These are phyloP conservation scores for Tuber magnatum DNA, from an alignment of 495 filamentous ascomycete species.

Conservation along the genomic window DNA sequence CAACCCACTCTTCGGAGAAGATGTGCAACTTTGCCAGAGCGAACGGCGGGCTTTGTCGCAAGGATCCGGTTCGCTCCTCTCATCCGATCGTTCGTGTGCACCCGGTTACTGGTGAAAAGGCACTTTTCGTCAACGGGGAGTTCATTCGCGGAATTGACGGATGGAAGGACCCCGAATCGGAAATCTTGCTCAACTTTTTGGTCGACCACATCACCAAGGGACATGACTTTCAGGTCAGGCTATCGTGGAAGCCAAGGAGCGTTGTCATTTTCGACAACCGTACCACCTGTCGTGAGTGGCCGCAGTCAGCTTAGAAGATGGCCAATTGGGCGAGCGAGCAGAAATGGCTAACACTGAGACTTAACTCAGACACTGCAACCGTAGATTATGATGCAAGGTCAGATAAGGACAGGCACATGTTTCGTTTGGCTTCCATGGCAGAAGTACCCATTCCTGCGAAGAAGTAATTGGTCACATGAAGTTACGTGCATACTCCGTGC, in stretches of 20 bases:
- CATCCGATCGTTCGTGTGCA: conserved; percentile 56
- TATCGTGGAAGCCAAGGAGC: conserved; percentile 43
- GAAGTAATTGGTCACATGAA: conserved; percentile 21
- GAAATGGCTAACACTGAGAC: conserved; percentile 15
- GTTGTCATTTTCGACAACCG: conserved; percentile 49
- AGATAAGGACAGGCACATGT: conserved; percentile 40
- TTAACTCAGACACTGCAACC: conserved; percentile 36
- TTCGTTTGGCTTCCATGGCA: conserved; percentile 40
- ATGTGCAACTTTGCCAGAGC: conserved; percentile 40
- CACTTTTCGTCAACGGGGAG: conserved; percentile 58
- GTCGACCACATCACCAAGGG: conserved; percentile 44
- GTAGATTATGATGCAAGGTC: conserved; percentile 40
- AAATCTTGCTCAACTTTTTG: conserved; percentile 45
- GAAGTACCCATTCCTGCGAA: conserved; percentile 36
- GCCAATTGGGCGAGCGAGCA: conserved; percentile 1
- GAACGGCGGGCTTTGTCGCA: conserved; percentile 41
- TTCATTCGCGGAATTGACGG: conserved; percentile 42
- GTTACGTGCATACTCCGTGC: background rate
- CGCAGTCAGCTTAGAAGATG: conserved; percentile 6
- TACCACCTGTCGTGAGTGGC: conserved; percentile 50
- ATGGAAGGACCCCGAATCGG: conserved; percentile 47
- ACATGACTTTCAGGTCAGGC: conserved; percentile 45
- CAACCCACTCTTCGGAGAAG: conserved; percentile 42
- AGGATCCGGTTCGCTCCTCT: conserved; percentile 37
- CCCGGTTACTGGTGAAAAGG: conserved; percentile 62